A percentile compares a stretch with the other conserved stretches of the same genome.
Evolutionary conservation across 352 stramenopile species (phyloP).

Genomic region (Albugo laibachii): DNA sequence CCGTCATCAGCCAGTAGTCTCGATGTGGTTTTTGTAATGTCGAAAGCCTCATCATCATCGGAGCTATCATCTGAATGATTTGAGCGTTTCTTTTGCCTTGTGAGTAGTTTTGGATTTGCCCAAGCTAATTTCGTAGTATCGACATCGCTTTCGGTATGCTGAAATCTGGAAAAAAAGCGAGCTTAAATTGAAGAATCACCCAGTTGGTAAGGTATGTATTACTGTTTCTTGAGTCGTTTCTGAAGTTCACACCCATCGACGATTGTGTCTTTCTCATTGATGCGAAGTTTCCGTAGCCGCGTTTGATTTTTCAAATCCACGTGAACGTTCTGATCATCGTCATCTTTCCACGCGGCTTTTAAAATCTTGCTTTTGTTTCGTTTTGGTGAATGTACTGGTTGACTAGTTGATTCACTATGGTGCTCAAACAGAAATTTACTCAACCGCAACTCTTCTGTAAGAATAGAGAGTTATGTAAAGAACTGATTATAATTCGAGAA

Average conservation of each 20-base stretch:
- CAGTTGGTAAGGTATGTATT: constrained; percentile 1
- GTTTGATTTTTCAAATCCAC: constrained; percentile 47
- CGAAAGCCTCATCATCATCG: constrained; percentile 33
- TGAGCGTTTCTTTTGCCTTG: constrained; percentile 16
- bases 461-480: no score
- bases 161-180: constrained; percentile 5
- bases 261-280: constrained; percentile 39
- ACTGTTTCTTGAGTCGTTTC: constrained; percentile 66
- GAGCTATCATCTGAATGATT: constrained; percentile 7
- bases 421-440: no score
- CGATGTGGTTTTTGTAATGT: constrained; percentile 9
- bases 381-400: no score
- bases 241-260: constrained; percentile 59
- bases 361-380: background rate
- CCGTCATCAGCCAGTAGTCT: constrained; percentile 26
- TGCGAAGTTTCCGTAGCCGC: constrained; percentile 69
- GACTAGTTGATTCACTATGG: no score
- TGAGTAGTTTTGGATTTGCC: constrained; percentile 53
- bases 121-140: constrained; percentile 31
- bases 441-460: no score
- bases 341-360: constrained; percentile 68
- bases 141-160: constrained; percentile 10
- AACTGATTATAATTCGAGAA: no score
- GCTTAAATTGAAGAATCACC: background rate
- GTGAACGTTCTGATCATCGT: constrained; percentile 58